A percentile compares a stretch with the other conserved stretches of the same genome.
Conservation (phyloP, 768 basidiomycete species). For the Cyathus striatus region DNA sequence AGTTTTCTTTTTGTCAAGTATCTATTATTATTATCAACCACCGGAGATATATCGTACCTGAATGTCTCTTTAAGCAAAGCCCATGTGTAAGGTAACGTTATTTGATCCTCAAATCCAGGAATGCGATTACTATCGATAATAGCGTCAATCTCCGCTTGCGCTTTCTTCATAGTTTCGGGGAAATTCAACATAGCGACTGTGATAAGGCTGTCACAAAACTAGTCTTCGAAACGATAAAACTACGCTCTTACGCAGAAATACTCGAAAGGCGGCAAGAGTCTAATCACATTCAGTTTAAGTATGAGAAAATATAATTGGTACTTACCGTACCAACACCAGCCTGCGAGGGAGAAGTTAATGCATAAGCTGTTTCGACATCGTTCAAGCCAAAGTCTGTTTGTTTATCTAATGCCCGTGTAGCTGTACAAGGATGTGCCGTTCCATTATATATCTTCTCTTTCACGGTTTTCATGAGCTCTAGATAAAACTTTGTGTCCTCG, state of each 20-base stretch:
- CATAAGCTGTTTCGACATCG: constrained; percentile 31
- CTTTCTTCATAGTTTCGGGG: constrained; percentile 15
- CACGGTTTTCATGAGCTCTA: constrained; percentile 9
- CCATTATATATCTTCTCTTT: constrained; percentile 3
- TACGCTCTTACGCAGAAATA: background rate
- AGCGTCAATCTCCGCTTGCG: constrained; percentile 20
- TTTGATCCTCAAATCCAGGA: constrained; percentile 16
- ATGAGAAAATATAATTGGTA: background rate
- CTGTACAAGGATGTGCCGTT: constrained; percentile 20
- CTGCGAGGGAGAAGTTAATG: constrained; percentile 8
- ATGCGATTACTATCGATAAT: constrained; percentile 14
- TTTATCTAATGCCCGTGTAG: constrained; percentile 27
- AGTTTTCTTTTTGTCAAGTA: no score
- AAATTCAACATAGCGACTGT: constrained; percentile 17
- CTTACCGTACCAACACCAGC: constrained; percentile 9
- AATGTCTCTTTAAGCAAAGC: constrained; percentile 1
- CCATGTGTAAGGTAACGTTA: background rate
- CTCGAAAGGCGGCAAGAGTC: background rate
- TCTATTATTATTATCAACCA: no score
- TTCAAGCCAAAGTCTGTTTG: constrained; percentile 27
- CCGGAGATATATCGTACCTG: constrained; percentile 6
- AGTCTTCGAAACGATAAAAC: background rate
- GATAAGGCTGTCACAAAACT: background rate
- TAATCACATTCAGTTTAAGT: background rate
- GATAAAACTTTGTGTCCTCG: constrained; percentile 6